Percentiles rank a stretch among this genome's conserved stretches.
Conservation (phyloP, 345 rosid species). For the Laguncularia racemosa region DNA sequence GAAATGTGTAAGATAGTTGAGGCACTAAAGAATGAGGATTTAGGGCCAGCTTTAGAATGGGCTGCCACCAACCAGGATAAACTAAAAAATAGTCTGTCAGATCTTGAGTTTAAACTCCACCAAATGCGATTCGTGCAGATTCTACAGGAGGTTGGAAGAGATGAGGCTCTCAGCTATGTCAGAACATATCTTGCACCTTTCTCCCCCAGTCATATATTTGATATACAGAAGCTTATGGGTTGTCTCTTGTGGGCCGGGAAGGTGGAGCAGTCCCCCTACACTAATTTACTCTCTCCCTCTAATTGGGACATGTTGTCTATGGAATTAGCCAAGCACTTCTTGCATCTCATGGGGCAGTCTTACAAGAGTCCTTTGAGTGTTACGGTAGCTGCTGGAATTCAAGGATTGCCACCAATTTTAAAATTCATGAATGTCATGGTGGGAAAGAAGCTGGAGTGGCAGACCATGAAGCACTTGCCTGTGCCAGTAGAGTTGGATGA, state of each 20-base stretch:
- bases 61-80: constrained; percentile 35
- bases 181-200: constrained; percentile 43
- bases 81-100: constrained; percentile 39
- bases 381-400: constrained; percentile 56
- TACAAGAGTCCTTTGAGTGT: constrained; percentile 39
- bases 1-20: constrained; percentile 51
- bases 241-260: constrained; percentile 43
- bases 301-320: constrained; percentile 42
- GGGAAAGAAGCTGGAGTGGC: constrained; percentile 66
- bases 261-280: constrained; percentile 52
- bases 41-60: constrained; percentile 80
- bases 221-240: constrained; percentile 43
- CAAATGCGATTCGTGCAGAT: constrained; percentile 54
- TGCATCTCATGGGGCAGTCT: constrained; percentile 44
- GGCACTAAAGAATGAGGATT: constrained; percentile 41
- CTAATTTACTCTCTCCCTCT: constrained; percentile 33
- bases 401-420: constrained; percentile 58
- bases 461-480: constrained; percentile 49
- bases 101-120: constrained; percentile 53
- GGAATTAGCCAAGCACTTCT: constrained; percentile 43
- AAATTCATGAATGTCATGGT: constrained; percentile 65
- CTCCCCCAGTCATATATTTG: constrained; percentile 24
- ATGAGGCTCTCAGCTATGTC: constrained; percentile 53
- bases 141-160: constrained; percentile 37
- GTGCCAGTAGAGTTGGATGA: constrained; percentile 53